Evolutionary conservation across 163 green algal species (phyloP).

Genomic region (Chlorella variabilis): DNA sequence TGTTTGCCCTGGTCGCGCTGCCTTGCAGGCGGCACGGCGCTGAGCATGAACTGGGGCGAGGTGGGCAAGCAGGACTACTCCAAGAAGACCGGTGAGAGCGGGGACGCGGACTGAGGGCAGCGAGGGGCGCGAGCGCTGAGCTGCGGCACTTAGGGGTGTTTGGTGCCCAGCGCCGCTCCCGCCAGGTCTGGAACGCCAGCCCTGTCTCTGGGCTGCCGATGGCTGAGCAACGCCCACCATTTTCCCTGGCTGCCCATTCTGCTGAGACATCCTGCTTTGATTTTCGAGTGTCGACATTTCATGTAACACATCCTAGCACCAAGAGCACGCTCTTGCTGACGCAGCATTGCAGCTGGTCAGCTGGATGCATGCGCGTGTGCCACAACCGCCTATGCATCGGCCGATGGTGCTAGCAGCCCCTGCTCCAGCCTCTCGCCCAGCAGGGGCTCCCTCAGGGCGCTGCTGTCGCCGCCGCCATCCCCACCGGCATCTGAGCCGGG

Average conservation of each 20-base stretch:
- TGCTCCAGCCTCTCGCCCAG: background rate
- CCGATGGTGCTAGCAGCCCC: background rate
- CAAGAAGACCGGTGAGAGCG: conserved; percentile 22
- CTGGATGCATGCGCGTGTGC: no score
- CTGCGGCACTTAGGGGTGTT: background rate
- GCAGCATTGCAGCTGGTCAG: no score
- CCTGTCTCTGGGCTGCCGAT: no score
- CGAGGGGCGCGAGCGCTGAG: background rate
- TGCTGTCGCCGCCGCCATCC: background rate
- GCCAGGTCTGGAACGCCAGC: no score
- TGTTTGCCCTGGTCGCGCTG: background rate
- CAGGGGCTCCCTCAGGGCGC: background rate
- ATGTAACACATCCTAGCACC: no score
- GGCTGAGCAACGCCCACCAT: no score
- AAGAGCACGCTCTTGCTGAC: no score
- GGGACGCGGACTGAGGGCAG: background rate
- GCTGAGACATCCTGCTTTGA: no score
- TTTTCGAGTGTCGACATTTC: no score
- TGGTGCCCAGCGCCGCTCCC: no score
- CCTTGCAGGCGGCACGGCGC: conserved; percentile 81
- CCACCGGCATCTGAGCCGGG: background rate
- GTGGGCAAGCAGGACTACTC: conserved; percentile 71
- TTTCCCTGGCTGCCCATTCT: no score
- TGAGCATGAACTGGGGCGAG: conserved; percentile 97
- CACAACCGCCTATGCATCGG: no score